Evolutionary conservation across 768 basidiomycete genomes (phyloP), one percentile per base, ranked within the genome.

Genomic region (Leucocoprinus sp.): DNA sequence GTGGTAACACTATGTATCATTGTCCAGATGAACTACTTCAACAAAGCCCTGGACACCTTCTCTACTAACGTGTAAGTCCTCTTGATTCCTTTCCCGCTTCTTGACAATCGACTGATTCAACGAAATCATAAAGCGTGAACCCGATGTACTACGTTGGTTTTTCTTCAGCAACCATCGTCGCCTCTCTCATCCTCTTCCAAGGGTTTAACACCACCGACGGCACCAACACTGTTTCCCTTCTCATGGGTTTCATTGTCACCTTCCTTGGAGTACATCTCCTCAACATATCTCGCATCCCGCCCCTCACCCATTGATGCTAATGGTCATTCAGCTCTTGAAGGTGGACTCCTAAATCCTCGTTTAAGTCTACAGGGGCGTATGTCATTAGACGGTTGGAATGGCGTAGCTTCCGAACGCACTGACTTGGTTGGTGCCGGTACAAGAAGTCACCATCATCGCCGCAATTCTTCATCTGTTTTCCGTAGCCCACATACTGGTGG

Each of bases 121-220:
- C n/a, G n/a, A n/a, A n/a, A n/a, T n/a, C n/a, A n/a, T n/a, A n/a
- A n/a, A 95, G 92, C 39, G 93, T 98, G 42, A 98, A 98, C 61
- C 95, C 93, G 0, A 85, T 96, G 71, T 98, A 98, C 66, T 97
- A 93, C 58, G 95, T 97, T 62, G 84, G 89, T 61, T 99, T 99
- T 69, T 90, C 91, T 14, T 87, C 88, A 2, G 84, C 85, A 4
- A 97, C 93, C 37, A 85, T 95, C 58, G 71, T 96, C 34, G 92
- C 96, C 0, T 96, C 92, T 50, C 76, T 96, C 49, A 95, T 99
- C 55, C 76, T 99, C 50, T 97, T 98, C 75, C 87, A 93, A 70
- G 96, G 96, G 0, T 86, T 98, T 71, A 92, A 97, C 66, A 97
- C 91, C 4, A 78, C 82, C 21, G 81, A 79, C 49, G 82, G 77